phyloP scores from a whole-genome alignment of 768 basidiomycete genomes.

The Boletus rubroflammeus region DNA sequence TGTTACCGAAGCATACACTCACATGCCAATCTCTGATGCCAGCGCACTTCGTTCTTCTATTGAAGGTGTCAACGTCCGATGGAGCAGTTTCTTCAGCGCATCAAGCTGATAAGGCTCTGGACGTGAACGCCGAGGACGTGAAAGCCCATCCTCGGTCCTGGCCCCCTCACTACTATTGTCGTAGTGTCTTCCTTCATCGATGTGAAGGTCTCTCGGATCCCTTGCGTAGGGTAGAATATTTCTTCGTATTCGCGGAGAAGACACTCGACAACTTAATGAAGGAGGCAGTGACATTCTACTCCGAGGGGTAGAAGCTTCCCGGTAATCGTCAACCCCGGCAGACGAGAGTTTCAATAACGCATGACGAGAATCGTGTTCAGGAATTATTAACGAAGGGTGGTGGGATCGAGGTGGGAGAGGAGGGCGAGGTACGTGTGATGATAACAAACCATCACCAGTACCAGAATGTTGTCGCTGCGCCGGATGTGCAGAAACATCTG shows the following conservation, averaged over 20 bases:
- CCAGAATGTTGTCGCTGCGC: conserved; percentile 15
- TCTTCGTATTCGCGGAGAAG: conserved; percentile 32
- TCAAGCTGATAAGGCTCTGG: conserved; percentile 78
- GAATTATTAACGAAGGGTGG: conserved; percentile 29
- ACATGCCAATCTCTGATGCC: conserved; percentile 77
- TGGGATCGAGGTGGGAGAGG: conserved; percentile 28
- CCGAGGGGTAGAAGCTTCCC: conserved; percentile 19
- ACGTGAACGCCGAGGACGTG: conserved; percentile 66
- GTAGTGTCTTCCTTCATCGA: conserved; percentile 24
- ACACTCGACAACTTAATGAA: conserved; percentile 23
- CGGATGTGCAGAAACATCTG: conserved; percentile 11
- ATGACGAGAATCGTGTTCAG: conserved; percentile 18
- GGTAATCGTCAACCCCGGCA: conserved; percentile 16
- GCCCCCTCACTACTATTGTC: conserved; percentile 19
- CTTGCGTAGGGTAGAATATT: conserved; percentile 26
- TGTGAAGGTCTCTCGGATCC: conserved; percentile 25
- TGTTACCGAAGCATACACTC: conserved; percentile 25
- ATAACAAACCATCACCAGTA: conserved; percentile 1
- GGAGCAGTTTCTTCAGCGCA: conserved; percentile 66
- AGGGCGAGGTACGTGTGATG: conserved; percentile 14
- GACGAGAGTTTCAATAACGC: conserved; percentile 11
- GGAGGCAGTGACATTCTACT: conserved; percentile 33
- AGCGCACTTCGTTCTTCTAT: conserved; percentile 76
- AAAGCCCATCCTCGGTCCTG: conserved; percentile 32
- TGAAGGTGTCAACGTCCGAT: conserved; percentile 66